Conservation (phyloP, 257 asterid genomes). For the Penstemon davidsonii region DNA sequence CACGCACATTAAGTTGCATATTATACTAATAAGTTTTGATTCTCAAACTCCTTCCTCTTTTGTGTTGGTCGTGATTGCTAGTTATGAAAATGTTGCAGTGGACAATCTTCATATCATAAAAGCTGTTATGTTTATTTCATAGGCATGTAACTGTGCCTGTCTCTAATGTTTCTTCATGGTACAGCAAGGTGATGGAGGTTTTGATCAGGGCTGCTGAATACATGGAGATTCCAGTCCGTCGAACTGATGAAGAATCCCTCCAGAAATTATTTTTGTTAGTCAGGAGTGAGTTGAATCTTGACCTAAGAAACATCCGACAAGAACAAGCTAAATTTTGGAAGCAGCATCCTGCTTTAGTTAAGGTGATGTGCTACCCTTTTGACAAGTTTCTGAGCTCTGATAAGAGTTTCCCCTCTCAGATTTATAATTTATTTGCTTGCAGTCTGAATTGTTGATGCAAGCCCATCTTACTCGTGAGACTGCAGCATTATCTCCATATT, state of each 20-base stretch:
- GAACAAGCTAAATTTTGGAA: constrained; percentile 97
- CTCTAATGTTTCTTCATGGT: constrained; percentile 33
- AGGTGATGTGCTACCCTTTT: constrained; percentile 49
- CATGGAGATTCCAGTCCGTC: constrained; percentile 96
- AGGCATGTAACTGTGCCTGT: constrained; percentile 17
- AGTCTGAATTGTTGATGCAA: constrained; percentile 95
- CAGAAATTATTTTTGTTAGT: constrained; percentile 90
- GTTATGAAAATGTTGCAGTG: constrained; percentile 4
- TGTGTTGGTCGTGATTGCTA: constrained; percentile 18
- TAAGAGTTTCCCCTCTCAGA: constrained; percentile 24
- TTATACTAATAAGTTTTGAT: not conserved
- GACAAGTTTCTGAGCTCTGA: constrained; percentile 26
- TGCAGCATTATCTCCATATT: constrained; percentile 67
- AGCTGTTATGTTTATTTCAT: not conserved
- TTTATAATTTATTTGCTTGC: constrained; percentile 33
- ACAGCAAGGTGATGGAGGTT: constrained; percentile 97
- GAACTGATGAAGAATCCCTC: constrained; percentile 94
- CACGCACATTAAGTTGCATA: not conserved
- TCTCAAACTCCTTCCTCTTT: constrained; percentile 4
- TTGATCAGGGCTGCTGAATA: constrained; percentile 95
- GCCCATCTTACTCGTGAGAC: constrained; percentile 96
- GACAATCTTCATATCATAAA: not conserved
- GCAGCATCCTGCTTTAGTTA: constrained; percentile 97
- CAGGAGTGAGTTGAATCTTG: constrained; percentile 96
- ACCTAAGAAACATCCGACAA: constrained; percentile 84